Percentiles rank a stretch among this genome's conserved stretches.
Evolutionary conservation across 257 asterid genomes (phyloP).

Genomic region (Ophiorrhiza pumila): DNA sequence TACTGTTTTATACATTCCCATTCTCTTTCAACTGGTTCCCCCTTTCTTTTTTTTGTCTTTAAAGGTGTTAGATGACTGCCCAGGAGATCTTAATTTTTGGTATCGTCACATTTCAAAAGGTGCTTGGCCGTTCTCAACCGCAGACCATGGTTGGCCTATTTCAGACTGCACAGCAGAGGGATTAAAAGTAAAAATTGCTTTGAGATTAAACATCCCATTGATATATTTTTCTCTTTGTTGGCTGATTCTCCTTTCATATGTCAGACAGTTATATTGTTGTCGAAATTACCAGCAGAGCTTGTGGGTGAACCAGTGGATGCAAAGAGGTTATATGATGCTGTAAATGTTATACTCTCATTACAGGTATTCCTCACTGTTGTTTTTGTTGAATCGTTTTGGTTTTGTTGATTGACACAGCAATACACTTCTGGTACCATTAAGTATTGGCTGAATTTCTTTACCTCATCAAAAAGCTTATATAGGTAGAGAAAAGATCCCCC

Average conservation of each 20-base stretch:
- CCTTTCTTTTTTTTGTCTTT: conserved; percentile 16
- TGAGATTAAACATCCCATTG: conserved; percentile 15
- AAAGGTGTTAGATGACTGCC: conserved; percentile 85
- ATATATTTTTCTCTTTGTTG: conserved; percentile 15
- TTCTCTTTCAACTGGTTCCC: conserved; percentile 19
- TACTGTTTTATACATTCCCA: conserved; percentile 11
- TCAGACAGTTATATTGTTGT: conserved; percentile 70
- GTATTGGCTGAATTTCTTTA: not conserved
- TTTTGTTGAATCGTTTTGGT: conserved; percentile 3
- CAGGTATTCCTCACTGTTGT: conserved; percentile 51
- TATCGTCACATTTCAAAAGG: conserved; percentile 99
- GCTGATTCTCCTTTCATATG: conserved; percentile 22
- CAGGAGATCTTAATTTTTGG: conserved; percentile 76
- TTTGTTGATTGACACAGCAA: not conserved
- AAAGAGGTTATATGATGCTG: conserved; percentile 71
- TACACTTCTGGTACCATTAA: not conserved
- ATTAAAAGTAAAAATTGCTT: conserved; percentile 54
- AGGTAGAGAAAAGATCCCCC: not conserved
- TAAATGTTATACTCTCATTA: conserved; percentile 78
- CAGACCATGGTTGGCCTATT: conserved; percentile 99
- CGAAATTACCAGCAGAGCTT: conserved; percentile 63
- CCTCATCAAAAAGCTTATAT: not conserved
- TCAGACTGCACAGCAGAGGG: conserved; percentile 99
- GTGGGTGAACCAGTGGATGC: conserved; percentile 77
- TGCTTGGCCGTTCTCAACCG: conserved; percentile 99